A percentile compares a stretch with the other conserved stretches of the same genome.
Conservation (phyloP, 169 alveolate genomes). For the Plasmodium coatneyi region DNA sequence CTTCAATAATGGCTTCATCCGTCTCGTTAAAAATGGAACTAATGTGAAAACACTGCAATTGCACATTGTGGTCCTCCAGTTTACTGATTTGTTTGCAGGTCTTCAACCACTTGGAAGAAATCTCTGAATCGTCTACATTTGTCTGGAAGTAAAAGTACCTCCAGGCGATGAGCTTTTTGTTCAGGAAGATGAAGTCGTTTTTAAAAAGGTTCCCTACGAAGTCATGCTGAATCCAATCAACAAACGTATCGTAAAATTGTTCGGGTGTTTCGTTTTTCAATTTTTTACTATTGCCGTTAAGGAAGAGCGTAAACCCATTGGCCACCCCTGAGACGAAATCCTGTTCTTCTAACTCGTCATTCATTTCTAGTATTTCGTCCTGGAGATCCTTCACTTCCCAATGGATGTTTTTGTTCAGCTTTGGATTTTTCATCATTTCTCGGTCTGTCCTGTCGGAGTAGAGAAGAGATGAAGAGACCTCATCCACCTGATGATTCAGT, state of each 20-base stretch:
- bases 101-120: slow-evolving; percentile 45
- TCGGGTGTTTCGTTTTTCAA: not conserved
- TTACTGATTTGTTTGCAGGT: slow-evolving; percentile 12
- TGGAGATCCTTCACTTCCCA: slow-evolving; percentile 35
- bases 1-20: slow-evolving; percentile 53
- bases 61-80: slow-evolving; percentile 27
- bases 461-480: slow-evolving; percentile 4
- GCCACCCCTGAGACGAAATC: slow-evolving; percentile 31
- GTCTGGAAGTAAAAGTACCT: slow-evolving; percentile 28
- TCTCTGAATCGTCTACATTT: slow-evolving; percentile 39
- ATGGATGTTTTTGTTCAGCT: slow-evolving; percentile 3
- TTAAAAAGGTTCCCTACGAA: slow-evolving; percentile 34
- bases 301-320: slow-evolving; percentile 44
- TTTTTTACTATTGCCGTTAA: slow-evolving; percentile 10
- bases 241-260: slow-evolving; percentile 21
- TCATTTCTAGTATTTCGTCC: slow-evolving; percentile 4
- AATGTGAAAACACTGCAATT: slow-evolving; percentile 41
- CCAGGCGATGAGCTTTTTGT: slow-evolving; percentile 50
- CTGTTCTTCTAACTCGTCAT: slow-evolving; percentile 7
- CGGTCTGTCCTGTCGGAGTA: slow-evolving; percentile 15
- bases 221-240: slow-evolving; percentile 41
- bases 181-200: slow-evolving; percentile 50
- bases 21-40: slow-evolving; percentile 49
- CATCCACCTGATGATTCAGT: not conserved
- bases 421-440: slow-evolving; percentile 32